A percentile compares a stretch with the other conserved stretches of the same genome.
These are phyloP conservation scores for Xylaria venustula DNA, from an alignment of 495 filamentous ascomycete species.

Conservation along the genomic window DNA sequence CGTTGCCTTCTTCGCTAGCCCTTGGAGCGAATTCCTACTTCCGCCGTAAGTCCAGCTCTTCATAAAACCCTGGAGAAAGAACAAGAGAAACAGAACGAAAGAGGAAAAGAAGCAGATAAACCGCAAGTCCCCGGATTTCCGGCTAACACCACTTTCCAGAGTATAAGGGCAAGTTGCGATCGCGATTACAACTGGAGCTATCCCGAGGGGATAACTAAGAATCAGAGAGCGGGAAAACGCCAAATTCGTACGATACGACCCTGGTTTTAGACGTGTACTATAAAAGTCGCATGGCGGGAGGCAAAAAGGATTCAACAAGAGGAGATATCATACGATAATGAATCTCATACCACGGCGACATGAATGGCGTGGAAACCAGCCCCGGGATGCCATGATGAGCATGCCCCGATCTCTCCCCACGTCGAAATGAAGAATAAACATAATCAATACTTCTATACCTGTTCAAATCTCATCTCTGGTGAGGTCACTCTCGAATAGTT, in stretches of 20 bases:
- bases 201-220: neutral
- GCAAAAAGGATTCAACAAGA: neutral
- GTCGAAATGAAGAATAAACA: neutral
- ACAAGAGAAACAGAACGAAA: too few relatives aligned
- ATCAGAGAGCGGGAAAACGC: neutral
- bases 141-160: neutral
- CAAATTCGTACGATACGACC: slow-evolving; percentile 9
- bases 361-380: neutral
- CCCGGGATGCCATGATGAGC: neutral
- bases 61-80: neutral
- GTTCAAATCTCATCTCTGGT: neutral
- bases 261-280: neutral
- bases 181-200: neutral
- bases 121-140: neutral
- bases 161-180: neutral
- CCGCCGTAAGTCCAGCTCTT: slow-evolving; percentile 53
- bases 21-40: slow-evolving; percentile 70
- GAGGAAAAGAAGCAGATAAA: neutral
- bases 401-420: neutral
- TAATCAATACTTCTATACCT: neutral
- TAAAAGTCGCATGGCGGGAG: neutral
- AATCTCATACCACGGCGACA: slow-evolving; percentile 6
- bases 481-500: neutral
- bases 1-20: slow-evolving; percentile 71
- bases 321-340: slow-evolving; percentile 1